Evolutionary conservation across 352 stramenopile species (phyloP).

Genomic region (Phytopythium cucurbitacearum): DNA sequence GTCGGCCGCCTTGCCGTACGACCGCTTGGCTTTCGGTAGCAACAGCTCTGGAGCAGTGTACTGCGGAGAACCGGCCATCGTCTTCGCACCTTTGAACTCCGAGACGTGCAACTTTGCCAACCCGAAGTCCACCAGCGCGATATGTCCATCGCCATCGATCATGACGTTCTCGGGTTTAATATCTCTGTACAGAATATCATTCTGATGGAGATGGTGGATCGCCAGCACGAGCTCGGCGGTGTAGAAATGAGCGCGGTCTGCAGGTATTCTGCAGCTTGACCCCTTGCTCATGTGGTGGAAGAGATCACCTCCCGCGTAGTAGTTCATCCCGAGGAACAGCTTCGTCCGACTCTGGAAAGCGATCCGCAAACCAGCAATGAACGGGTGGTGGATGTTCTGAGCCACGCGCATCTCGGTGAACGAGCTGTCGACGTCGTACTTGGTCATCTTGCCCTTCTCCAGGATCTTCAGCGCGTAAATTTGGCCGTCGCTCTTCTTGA

Average conservation of each 20-base stretch:
- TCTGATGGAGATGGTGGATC: constrained; percentile 91
- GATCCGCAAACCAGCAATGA: constrained; percentile 81
- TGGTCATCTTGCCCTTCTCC: constrained; percentile 88
- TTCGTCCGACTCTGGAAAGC: constrained; percentile 87
- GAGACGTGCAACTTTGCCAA: constrained; percentile 92
- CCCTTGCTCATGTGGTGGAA: constrained; percentile 90
- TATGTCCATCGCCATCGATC: constrained; percentile 94
- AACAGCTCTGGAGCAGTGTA: constrained; percentile 85
- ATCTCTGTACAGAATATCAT: constrained; percentile 95
- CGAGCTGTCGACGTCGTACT: constrained; percentile 87
- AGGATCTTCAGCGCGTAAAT: constrained; percentile 91
- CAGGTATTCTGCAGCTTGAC: constrained; percentile 79
- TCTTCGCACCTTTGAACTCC: constrained; percentile 86
- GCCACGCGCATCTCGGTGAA: constrained; percentile 89
- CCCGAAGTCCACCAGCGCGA: constrained; percentile 94
- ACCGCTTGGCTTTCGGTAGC: constrained; percentile 80
- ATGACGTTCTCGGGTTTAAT: constrained; percentile 97
- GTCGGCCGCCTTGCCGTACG: constrained; percentile 84
- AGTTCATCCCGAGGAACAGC: constrained; percentile 87
- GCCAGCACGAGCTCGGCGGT: constrained; percentile 90
- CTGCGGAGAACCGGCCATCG: constrained; percentile 84
- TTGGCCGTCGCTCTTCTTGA: constrained; percentile 87
- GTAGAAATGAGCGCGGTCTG: constrained; percentile 89
- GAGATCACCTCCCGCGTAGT: constrained; percentile 81
- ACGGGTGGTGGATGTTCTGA: constrained; percentile 87